phyloP scores from a whole-genome alignment of 1,284 basidiomycete genomes.

The Tilletia indica region DNA sequence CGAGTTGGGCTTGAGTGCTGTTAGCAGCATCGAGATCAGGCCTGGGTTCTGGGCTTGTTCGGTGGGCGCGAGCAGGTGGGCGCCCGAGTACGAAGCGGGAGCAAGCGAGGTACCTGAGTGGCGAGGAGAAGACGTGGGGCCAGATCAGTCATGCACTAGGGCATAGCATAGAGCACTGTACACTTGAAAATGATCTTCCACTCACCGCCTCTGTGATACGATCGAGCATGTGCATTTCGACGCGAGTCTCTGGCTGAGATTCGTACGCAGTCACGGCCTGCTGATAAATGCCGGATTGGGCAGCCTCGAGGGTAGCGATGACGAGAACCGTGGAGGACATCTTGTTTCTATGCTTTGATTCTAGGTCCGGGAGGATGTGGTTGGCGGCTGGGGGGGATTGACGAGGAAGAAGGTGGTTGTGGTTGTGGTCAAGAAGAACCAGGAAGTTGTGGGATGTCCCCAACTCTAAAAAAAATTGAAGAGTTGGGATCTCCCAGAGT shows the following conservation, averaged over 20 bases:
- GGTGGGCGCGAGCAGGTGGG: conserved; percentile 1
- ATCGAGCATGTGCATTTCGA: conserved; percentile 55
- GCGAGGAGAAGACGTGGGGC: neutral
- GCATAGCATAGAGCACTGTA: neutral
- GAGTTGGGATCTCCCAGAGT: no score
- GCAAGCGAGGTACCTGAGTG: conserved; percentile 11
- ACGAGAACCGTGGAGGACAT: conserved; percentile 29
- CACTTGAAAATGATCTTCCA: neutral
- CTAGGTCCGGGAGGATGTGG: no score
- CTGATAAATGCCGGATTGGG: conserved; percentile 46
- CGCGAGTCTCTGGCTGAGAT: conserved; percentile 27
- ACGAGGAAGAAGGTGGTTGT: no score
- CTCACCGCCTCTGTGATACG: conserved; percentile 47
- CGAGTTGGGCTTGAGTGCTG: conserved; percentile 5
- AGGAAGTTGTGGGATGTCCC: no score
- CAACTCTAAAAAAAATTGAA: no score
- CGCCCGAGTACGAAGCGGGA: conserved; percentile 16
- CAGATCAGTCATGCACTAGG: neutral
- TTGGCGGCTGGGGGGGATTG: no score
- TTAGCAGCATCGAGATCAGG: neutral
- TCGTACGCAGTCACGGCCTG: conserved; percentile 32
- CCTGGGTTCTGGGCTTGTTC: neutral
- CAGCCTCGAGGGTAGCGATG: conserved; percentile 48
- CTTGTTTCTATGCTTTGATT: neutral
- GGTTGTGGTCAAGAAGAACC: no score